Evolutionary conservation across 495 filamentous ascomycete species (phyloP), one percentile per base, ranked within the genome.

Genomic region (Neurospora cerealis): DNA sequence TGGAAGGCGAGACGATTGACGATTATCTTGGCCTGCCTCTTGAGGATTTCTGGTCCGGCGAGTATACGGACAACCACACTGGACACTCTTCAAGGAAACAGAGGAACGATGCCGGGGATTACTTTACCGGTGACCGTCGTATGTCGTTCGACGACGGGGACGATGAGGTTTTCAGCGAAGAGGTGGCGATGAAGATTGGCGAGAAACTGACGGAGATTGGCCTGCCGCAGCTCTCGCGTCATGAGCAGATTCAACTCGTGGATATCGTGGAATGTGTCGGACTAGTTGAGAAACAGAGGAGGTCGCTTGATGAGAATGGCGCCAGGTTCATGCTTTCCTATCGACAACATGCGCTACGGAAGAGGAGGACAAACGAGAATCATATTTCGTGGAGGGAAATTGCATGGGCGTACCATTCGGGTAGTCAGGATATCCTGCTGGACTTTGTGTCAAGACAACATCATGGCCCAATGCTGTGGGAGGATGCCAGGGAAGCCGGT

Each of bases 261-360:
- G 91, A 95, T 78, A 97, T 94, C 34, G 87, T 97, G 74, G 94
- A 97, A 81, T 97, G 95, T 74, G 88, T 93, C 66, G 92, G 93
- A 10, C 89, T 92, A 17, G 94, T 96, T 0, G 93, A 95, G 77
- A 93, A 95, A 81, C 93, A 98, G 78, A 87, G 93, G 46, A 88
- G 94, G 5, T 96, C 95, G 17, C 93, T 97, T 83, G 95, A 98
- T 80, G 93, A 93, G 77, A 97, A 97, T 80, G 95, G 93, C 13
- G 91, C 93, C n/a, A 88, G 93, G 44, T 98, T 93, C 81, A 87
- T 97, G 81, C 85, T 97, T 34, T 96, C 96, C 81, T 97, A 96
- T 84, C 87, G 93, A 19, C 93, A 97, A 75, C 90, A 96, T 79
- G 91, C 90, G 72, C 83, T 98, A 42, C 87, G 91, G 39, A 91